A percentile compares a stretch with the other conserved stretches of the same genome.
Evolutionary conservation across 768 basidiomycete species (phyloP).

Genomic region (Pilatotrama ljubarskyi): DNA sequence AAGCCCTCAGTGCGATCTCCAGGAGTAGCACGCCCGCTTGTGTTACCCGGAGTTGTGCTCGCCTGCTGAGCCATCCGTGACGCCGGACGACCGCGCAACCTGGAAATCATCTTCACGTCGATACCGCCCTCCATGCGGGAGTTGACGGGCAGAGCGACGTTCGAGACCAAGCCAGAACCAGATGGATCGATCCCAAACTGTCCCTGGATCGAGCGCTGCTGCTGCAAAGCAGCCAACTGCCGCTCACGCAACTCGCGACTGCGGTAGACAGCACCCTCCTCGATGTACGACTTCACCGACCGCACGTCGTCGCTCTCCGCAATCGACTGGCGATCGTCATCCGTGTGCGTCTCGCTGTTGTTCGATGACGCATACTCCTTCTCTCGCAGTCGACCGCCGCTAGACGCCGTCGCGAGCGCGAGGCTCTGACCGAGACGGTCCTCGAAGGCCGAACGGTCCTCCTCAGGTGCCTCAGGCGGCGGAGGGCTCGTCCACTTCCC

Average conservation of each 20-base stretch:
- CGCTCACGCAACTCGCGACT: constrained; percentile 18
- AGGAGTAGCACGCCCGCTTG: constrained; percentile 7
- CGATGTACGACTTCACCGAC: constrained; percentile 67
- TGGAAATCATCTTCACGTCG: constrained; percentile 25
- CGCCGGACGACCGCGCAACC: constrained; percentile 26
- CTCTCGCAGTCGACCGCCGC: constrained; percentile 57
- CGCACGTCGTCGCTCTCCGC: constrained; percentile 68
- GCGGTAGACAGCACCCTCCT: constrained; percentile 35
- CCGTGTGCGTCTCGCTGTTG: constrained; percentile 64
- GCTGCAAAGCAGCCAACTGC: constrained; percentile 11
- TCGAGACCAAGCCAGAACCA: constrained; percentile 11
- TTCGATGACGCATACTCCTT: constrained; percentile 48
- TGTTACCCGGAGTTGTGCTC: not conserved
- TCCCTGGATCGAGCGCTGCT: constrained; percentile 13
- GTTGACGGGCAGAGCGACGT: not conserved
- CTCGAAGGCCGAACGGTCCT: constrained; percentile 67
- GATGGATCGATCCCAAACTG: constrained; percentile 23
- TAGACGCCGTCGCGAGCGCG: constrained; percentile 66
- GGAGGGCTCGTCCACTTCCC: constrained; percentile 86
- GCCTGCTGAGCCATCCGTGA: constrained; percentile 19
- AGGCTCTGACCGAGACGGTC: constrained; percentile 64
- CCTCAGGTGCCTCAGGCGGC: constrained; percentile 69
- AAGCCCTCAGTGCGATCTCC: constrained; percentile 15
- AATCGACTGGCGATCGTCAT: constrained; percentile 65
- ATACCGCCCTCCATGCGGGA: constrained; percentile 16